A percentile compares a stretch with the other conserved stretches of the same genome.
Evolutionary conservation across 768 basidiomycete genomes (phyloP).

Genomic region (Pleurotus ostreatus): DNA sequence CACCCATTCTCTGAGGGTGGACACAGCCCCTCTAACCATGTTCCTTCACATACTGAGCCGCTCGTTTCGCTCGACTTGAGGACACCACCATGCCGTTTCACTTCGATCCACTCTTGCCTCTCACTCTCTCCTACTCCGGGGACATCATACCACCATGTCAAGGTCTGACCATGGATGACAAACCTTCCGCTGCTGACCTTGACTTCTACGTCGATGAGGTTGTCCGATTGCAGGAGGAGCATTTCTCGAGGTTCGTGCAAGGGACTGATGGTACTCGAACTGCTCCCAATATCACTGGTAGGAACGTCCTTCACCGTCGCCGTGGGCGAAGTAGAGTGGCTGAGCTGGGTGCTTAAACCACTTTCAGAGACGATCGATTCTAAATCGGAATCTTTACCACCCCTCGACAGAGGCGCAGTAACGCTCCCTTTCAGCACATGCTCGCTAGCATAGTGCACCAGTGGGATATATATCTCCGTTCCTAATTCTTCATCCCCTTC

Average conservation of each 20-base stretch:
- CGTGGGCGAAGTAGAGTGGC: background rate
- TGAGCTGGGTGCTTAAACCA: constrained; percentile 1
- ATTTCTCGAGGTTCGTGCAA: constrained; percentile 11
- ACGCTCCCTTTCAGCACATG: constrained; percentile 20
- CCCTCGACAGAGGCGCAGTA: background rate
- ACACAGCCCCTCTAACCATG: constrained; percentile 1
- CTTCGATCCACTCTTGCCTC: constrained; percentile 34
- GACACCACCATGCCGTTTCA: constrained; percentile 25
- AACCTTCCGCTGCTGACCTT: constrained; percentile 38
- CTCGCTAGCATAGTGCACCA: constrained; percentile 77
- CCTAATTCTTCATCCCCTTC: constrained; percentile 37
- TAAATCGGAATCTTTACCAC: background rate
- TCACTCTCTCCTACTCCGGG: constrained; percentile 26
- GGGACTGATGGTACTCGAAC: constrained; percentile 4
- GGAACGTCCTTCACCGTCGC: constrained; percentile 1
- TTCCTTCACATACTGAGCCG: constrained; percentile 1
- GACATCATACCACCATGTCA: constrained; percentile 54
- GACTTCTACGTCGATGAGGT: constrained; percentile 40
- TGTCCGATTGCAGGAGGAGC: constrained; percentile 12
- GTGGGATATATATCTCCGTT: constrained; percentile 91
- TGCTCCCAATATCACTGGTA: constrained; percentile 8
- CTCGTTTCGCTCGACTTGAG: constrained; percentile 17
- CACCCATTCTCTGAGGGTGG: background rate
- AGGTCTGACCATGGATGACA: constrained; percentile 41
- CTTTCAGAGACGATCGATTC: constrained; percentile 3